Evolutionary conservation across 2,329 filamentous ascomycete species (phyloP), one percentile per base, ranked within the genome.

Genomic region (Berkeleyomyces rouxiae): DNA sequence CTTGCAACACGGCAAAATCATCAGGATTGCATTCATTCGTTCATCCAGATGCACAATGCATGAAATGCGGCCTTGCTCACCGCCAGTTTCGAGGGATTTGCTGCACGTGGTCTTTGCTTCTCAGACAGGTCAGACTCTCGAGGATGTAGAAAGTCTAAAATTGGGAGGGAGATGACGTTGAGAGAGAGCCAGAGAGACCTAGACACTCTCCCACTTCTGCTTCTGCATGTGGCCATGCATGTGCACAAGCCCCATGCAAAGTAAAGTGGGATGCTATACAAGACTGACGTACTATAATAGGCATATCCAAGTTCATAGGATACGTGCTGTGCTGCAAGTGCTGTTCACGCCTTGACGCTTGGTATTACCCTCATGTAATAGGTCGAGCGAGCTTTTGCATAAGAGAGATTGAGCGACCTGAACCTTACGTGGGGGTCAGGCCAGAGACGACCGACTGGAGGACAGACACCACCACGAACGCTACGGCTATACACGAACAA

Each of bases 31-130:
- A 23, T 23, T 23, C 23, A 2, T 23, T 23, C 2, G 23, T 23
- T 23, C 23, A 23, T 23, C 23, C 23, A 23, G 23, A 23, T 23
- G 23, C 23, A 23, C 23, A 23, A 23, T 23, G 23, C 40, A 7
- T 42, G 40, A 7, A 42, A 42, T 7, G 6, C 40, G 10, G 6
- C 42, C 9, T 43, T 1, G 49, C 49, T 61, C 59, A 61, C 59
- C 59, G 59, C 59, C 59, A 61, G 59, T 61, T 55, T 51, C 39
- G 47, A 61, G 46, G 59, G 59, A 61, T 61, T 46, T 40, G 23
- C 49, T 53, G 49, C 49, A 53, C 49, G 49, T 53, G 49, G 49
- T 53, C 33, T 53, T 53, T 53, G 49, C 49, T 53, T 53, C 36
- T 36, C 46, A 23, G 23, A 23, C 23, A 7, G n/a, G 5, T 23